Conservation (phyloP, 495 filamentous ascomycete genomes). For the Massariosphaeria phaeospora region DNA sequence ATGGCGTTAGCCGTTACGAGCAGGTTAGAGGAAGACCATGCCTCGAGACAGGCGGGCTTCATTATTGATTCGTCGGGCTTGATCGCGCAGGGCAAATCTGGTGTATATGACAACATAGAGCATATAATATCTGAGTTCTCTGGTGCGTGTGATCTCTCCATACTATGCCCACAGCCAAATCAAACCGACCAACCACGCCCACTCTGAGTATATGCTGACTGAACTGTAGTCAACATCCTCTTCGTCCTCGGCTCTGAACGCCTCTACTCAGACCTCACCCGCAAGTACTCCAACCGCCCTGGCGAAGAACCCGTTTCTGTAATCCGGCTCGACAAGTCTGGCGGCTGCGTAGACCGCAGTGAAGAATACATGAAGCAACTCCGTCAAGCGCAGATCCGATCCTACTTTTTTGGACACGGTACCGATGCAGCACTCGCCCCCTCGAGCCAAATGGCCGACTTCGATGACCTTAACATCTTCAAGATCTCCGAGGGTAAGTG, state of each 20-base stretch:
- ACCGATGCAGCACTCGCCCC: constrained; percentile 72
- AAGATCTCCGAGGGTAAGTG: constrained; percentile 46
- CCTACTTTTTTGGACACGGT: constrained; percentile 88
- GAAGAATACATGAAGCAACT: constrained; percentile 64
- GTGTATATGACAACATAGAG: constrained; percentile 63
- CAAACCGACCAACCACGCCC: background rate
- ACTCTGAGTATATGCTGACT: constrained; percentile 11
- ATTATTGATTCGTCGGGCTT: constrained; percentile 81
- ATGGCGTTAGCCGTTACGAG: constrained; percentile 74
- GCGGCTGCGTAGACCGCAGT: constrained; percentile 80
- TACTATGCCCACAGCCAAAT: background rate
- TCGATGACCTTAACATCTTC: constrained; percentile 67
- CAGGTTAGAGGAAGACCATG: constrained; percentile 71
- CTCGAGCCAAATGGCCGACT: constrained; percentile 73
- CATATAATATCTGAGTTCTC: constrained; percentile 87
- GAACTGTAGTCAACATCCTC: constrained; percentile 61
- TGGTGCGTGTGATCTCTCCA: constrained; percentile 46
- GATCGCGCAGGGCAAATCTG: constrained; percentile 57
- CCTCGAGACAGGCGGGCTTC: constrained; percentile 65
- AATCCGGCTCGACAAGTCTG: constrained; percentile 77
- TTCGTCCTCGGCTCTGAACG: constrained; percentile 80
- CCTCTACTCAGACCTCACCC: constrained; percentile 70
- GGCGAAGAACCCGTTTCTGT: constrained; percentile 65
- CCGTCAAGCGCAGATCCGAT: constrained; percentile 68
- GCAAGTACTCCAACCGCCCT: constrained; percentile 63